phyloP scores from a whole-genome alignment of 768 basidiomycete genomes.

The Russula sp. region DNA sequence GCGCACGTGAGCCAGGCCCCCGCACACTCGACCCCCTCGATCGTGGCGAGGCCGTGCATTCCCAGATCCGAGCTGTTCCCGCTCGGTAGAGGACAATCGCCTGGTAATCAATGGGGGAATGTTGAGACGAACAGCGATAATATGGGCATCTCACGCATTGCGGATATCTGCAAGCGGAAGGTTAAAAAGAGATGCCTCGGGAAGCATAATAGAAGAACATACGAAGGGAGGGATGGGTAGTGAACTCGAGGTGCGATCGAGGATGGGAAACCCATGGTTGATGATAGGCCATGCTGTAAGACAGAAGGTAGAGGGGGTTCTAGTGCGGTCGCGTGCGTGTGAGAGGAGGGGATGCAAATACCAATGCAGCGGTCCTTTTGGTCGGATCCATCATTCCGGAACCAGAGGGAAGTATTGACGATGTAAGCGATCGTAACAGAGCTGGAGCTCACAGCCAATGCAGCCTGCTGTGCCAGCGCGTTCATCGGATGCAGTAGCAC shows the following conservation, averaged over 20 bases:
- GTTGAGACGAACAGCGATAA: slow-evolving; percentile 67
- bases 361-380: too few species aligned
- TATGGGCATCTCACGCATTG: slow-evolving; percentile 73
- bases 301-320: slow-evolving; percentile 4
- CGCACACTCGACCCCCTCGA: too few species aligned
- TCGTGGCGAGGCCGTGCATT: too few species aligned
- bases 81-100: slow-evolving; percentile 66
- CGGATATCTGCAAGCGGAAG: slow-evolving; percentile 54
- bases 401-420: too few species aligned
- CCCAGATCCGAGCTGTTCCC: slow-evolving; percentile 66
- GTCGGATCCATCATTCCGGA: too few species aligned
- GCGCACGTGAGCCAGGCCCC: too few species aligned
- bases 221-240: slow-evolving; percentile 28
- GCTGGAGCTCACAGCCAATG: too few species aligned
- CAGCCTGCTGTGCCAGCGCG: too few species aligned
- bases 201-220: slow-evolving; percentile 1
- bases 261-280: slow-evolving; percentile 13
- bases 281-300: slow-evolving; percentile 22
- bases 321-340: slow-evolving; percentile 10
- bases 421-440: too few species aligned
- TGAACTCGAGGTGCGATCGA: slow-evolving; percentile 25
- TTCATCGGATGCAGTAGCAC: too few species aligned
- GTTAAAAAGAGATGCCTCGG: not conserved
- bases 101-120: slow-evolving; percentile 68
- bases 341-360: not conserved